Base-by-base conservation (phyloP, 495 filamentous ascomycete species). In the Aspergillus incahuasiensis region DNA sequence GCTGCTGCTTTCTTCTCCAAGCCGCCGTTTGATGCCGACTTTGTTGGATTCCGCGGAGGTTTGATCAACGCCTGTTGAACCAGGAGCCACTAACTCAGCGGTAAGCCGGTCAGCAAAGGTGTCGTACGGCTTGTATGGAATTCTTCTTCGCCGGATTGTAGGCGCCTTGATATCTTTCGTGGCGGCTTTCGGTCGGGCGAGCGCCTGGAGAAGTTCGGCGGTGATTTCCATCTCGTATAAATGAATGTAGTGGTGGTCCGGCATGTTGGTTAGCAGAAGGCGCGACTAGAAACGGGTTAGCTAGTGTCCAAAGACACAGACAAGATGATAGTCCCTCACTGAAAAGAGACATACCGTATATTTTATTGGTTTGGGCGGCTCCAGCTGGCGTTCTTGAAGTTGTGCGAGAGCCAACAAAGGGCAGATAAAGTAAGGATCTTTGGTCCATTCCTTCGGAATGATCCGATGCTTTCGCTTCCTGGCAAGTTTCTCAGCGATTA, bases 391-490 rank as follows among this genome's bases (percentile, higher is more conserved):
- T 48, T 64, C 52, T 49, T 67, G 55, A 16, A 56, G 19, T 42
- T 67, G 64, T 7, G 59, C 58, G 39, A 67, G 47, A 34, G 64
- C 42, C 46, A 67, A 30, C 34, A 67, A 57, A 21, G 52, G 11
- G 46, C 54, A 64, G 8, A 63, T 4, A 18, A 67, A 62, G 42
- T 67, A 63, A 3, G 62, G 62, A 47, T 64, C 64, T 28, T 58
- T 48, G 3, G 38, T 59, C 64, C 64, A 62, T 24, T 67, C 30
- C 15, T 43, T 25, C 25, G 59, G 64, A 13, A 51, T 62, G 9
- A 38, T 40, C 16, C 42, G 60, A 42, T n/a, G 38, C 22, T 55
- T 13, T 15, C 38, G 50, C 25, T 25, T 52, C 13, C 30, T 24
- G 2, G n/a, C 48, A 52, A 13, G 13, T 9, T 3, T 7, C 7